These are phyloP conservation scores for Nicotiana knightiana DNA, from an alignment of 257 asterid genomes.

Conservation along the genomic window DNA sequence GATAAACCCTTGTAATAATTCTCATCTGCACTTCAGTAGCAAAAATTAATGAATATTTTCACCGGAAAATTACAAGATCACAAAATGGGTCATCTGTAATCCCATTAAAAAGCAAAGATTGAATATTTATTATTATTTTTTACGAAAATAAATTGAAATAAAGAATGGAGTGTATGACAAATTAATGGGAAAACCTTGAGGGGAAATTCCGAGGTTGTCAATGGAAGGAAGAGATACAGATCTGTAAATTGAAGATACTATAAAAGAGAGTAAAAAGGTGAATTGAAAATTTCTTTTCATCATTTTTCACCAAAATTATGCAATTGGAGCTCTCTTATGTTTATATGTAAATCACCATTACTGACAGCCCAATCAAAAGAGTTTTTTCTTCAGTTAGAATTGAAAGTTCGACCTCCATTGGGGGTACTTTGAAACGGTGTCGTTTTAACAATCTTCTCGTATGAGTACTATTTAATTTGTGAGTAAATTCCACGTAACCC, in stretches of 20 bases:
- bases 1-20: slow-evolving; percentile 46
- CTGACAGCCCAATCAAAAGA: too few relatives aligned
- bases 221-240: not conserved
- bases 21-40: slow-evolving; percentile 48
- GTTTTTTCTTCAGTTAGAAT: not conserved
- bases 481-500: too few relatives aligned
- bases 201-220: slow-evolving; percentile 2
- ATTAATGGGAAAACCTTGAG: slow-evolving; percentile 7
- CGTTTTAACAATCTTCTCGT: not conserved
- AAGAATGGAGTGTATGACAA: not conserved
- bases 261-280: not conserved
- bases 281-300: slow-evolving; percentile 5
- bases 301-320: not conserved
- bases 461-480: too few relatives aligned
- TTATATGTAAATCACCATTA: too few relatives aligned
- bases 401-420: too few relatives aligned
- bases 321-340: not conserved
- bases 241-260: not conserved
- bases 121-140: not conserved
- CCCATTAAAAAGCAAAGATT: not conserved
- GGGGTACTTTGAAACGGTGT: not conserved
- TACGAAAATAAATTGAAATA: not conserved
- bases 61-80: not conserved
- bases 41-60: not conserved
- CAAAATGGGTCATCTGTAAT: not conserved